Base-by-base conservation (phyloP, 495 filamentous ascomycete species). In the Penicillium salamii region DNA sequence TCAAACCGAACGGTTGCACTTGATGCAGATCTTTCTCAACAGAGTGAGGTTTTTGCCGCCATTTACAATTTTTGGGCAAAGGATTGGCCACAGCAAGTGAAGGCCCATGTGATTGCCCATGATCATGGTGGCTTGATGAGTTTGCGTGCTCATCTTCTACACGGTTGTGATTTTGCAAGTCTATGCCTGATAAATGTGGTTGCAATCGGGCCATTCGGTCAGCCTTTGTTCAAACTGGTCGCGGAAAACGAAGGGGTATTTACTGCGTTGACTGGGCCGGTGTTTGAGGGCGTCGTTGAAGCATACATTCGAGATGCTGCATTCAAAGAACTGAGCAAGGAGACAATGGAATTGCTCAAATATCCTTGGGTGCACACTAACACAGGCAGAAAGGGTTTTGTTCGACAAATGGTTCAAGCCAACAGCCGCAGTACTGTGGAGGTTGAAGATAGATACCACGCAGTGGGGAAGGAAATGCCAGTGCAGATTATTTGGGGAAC, bases 171-270 rank as follows among this genome's bases (percentile, higher is more conserved):
- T 1, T 70, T 61, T 42, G 54, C 54, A 11, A 68, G 65, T 24
- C 45, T 71, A 13, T 62, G 55, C 21, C 54, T 71, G 33, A 62
- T 70, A 14, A 53, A 71, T 33, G 66, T 69, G 0, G 66, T 68
- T 17, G 65, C 68, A 1, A 21, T 67, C 3, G 60, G 62, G 9
- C 66, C 68, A 2, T 69, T 61, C 24, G 63, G 59, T 7, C 40
- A 61, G 31, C 59, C 66, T 0, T 48, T 70, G 1, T 71, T 71
- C 38, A 60, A 59, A 18, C 43, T 69, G 2, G 47, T 71, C 3
- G 61, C 59, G 0, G 57, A 62, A 39, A 60, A 71, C 40, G 41
- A 55, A 36, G 34, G 8, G 0, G 57, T 68, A 1, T 70, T 71
- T 35, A 49, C 31, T 9, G 52, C 48, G 12, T 45, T 71, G 19